phyloP scores from a whole-genome alignment of 208 protist species.

The Leishmania lainsoni region DNA sequence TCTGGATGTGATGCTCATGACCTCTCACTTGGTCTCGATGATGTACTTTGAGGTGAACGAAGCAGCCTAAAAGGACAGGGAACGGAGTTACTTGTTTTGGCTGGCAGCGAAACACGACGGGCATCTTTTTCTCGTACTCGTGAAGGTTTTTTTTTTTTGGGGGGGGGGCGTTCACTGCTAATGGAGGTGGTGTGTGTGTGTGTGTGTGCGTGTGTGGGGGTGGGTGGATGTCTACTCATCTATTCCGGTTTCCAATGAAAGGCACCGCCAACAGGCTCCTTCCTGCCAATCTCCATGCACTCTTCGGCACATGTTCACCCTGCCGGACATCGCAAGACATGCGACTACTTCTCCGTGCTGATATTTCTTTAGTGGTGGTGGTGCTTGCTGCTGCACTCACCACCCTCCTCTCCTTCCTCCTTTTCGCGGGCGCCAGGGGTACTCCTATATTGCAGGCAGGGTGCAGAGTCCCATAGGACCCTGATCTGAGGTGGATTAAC shows the following conservation, averaged over 20 bases:
- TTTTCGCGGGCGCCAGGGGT: neutral
- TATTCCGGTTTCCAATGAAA: neutral
- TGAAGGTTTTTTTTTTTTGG: too few relatives aligned
- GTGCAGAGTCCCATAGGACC: neutral
- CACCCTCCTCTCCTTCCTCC: neutral
- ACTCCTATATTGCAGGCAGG: neutral
- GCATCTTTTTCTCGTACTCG: neutral
- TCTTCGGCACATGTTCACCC: neutral
- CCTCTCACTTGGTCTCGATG: conserved; percentile 45
- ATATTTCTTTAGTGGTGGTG: neutral
- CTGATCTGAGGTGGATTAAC: neutral
- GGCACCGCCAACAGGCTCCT: neutral
- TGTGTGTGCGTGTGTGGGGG: too few relatives aligned
- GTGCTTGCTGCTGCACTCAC: too few relatives aligned
- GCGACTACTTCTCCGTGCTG: neutral
- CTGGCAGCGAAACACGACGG: neutral
- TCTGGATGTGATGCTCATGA: conserved; percentile 65
- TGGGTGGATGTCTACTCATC: neutral
- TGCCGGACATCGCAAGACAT: neutral
- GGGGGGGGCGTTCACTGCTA: neutral
- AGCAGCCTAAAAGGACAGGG: neutral
- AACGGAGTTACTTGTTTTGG: neutral
- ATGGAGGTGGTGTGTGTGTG: neutral
- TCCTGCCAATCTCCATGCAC: neutral
- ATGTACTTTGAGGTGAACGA: conserved; percentile 54